Evolutionary conservation across 345 rosid species (phyloP), one percentile per base, ranked within the genome.

Genomic region (Bretschneidera sinensis): DNA sequence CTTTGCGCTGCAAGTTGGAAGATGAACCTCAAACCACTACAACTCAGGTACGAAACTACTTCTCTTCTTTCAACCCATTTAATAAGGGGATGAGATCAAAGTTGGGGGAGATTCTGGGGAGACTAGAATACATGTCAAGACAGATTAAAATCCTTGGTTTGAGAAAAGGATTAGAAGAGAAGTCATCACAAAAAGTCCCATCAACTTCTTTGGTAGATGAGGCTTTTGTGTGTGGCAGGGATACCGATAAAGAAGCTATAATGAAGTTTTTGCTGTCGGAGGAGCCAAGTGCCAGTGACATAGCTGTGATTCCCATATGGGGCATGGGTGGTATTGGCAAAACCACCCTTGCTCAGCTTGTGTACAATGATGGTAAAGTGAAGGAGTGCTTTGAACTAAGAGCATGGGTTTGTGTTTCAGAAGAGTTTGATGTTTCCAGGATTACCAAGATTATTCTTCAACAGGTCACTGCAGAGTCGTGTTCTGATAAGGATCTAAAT

Each of bases 361-460:
- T n/a, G n/a, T n/a, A n/a, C n/a, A n/a, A n/a, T n/a, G n/a, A n/a
- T n/a, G n/a, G n/a, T n/a, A n/a, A n/a, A n/a, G n/a, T n/a, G n/a
- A n/a, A n/a, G n/a, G n/a, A n/a, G n/a, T n/a, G n/a, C n/a, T n/a
- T n/a, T n/a, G n/a, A n/a, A n/a, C n/a, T n/a, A n/a, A n/a, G n/a
- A n/a, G n/a, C n/a, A n/a, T n/a, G n/a, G n/a, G n/a, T n/a, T n/a
- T n/a, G n/a, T n/a, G n/a, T n/a, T n/a, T n/a, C n/a, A n/a, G n/a
- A n/a, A n/a, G n/a, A n/a, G n/a, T n/a, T n/a, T n/a, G 61, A 57
- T 34, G 58, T 45, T 18, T 23, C 47, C 39, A 48, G 17, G 24
- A 50, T 71, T n/a, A 71, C 72, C 49, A 74, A 64, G 35, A 59
- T 54, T 0, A 51, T 78, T 55, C 51, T 68, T n/a, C 59, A 65